Conservation (phyloP, 192 early-diverging fungal species). For the Thoreauomyces humboldtii region DNA sequence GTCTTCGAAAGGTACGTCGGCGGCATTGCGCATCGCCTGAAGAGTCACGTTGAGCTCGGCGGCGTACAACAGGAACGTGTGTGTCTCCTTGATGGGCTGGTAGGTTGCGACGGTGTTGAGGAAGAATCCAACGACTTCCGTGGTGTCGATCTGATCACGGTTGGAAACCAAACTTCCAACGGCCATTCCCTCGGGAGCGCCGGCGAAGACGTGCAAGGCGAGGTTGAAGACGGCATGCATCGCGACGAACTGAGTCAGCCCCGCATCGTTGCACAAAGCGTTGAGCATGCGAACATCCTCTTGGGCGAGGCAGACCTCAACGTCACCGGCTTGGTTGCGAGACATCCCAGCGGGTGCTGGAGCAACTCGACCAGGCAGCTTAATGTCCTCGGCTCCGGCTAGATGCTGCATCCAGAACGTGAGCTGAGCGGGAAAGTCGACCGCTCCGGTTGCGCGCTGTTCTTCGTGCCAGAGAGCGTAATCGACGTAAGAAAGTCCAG, state of each 20-base stretch:
- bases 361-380: neutral
- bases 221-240: neutral
- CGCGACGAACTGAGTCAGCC: neutral
- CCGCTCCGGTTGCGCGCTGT: neutral
- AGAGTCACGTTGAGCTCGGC: neutral
- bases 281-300: neutral
- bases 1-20: neutral
- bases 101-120: slow-evolving; percentile 3
- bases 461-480: slow-evolving; percentile 4
- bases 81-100: neutral
- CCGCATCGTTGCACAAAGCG: neutral
- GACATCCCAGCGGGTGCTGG: neutral
- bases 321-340: neutral
- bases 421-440: neutral
- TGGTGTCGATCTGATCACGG: neutral
- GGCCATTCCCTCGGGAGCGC: slow-evolving; percentile 1
- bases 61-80: neutral
- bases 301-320: neutral
- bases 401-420: neutral
- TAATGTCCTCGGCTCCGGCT: neutral
- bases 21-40: neutral
- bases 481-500: slow-evolving; percentile 14
- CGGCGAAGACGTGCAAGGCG: neutral
- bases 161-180: neutral
- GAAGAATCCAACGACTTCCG: slow-evolving; percentile 10